Evolutionary conservation across 2,329 filamentous ascomycete species (phyloP).

Genomic region (Fusarium burgessii): DNA sequence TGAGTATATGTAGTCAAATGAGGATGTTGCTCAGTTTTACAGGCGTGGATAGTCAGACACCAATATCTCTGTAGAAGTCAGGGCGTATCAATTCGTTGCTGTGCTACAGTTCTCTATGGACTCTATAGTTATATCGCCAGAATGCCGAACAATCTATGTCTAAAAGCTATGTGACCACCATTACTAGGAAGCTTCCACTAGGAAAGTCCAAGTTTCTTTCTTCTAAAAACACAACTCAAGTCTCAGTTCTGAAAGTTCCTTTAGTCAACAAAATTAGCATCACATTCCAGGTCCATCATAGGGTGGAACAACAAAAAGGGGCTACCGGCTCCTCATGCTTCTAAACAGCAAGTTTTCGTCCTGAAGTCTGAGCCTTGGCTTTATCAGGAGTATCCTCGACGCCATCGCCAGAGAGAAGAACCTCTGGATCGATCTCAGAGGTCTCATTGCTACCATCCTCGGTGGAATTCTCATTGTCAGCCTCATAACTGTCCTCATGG

Average conservation of each 20-base stretch:
- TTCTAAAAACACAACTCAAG: background rate
- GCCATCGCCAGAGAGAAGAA: background rate
- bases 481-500: background rate
- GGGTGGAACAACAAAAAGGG: background rate
- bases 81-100: background rate
- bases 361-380: background rate
- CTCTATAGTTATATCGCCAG: background rate
- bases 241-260: background rate
- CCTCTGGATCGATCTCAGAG: slow-evolving; percentile 7
- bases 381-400: too few species aligned
- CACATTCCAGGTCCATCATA: background rate
- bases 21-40: background rate
- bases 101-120: background rate
- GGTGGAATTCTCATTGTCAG: background rate
- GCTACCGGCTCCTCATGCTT: background rate
- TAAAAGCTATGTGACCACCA: background rate
- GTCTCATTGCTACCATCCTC: background rate
- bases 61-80: background rate
- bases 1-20: background rate
- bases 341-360: background rate
- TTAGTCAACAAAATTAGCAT: slow-evolving; percentile 7
- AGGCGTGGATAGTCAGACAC: background rate
- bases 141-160: background rate
- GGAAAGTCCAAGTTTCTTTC: background rate
- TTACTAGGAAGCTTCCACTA: background rate